Conservation (phyloP, 352 stramenopile species). For the Globisporangium mamillatum region DNA sequence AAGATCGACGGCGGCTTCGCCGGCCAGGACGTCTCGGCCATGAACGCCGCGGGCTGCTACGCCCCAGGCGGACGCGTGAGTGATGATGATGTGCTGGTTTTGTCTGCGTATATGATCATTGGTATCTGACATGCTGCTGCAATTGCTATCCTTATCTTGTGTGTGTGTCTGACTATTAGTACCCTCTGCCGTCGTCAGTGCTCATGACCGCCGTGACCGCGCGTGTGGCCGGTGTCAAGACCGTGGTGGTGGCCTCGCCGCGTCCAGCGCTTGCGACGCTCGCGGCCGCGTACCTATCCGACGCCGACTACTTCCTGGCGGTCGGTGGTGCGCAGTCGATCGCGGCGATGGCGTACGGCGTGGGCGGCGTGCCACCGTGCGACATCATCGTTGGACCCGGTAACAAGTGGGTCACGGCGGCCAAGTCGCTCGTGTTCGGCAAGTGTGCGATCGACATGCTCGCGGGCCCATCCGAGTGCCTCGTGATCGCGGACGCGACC, state of each 20-base stretch:
- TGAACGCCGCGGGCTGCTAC: constrained; percentile 93
- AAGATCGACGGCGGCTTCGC: constrained; percentile 94
- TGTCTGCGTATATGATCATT: neutral
- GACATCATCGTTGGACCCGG: constrained; percentile 99
- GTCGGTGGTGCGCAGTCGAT: constrained; percentile 89
- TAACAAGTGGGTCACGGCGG: constrained; percentile 99
- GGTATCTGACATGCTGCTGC: neutral
- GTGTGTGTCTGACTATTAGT: constrained; percentile 33
- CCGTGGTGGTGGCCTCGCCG: constrained; percentile 94
- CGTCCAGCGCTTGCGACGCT: constrained; percentile 91
- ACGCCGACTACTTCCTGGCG: constrained; percentile 87
- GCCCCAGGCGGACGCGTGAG: constrained; percentile 91
- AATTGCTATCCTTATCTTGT: neutral
- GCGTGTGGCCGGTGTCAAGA: constrained; percentile 91
- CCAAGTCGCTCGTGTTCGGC: constrained; percentile 96
- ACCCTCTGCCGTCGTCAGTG: constrained; percentile 96
- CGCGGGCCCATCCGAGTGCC: constrained; percentile 96
- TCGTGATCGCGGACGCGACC: constrained; percentile 96
- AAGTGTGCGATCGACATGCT: constrained; percentile 99
- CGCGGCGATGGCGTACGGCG: constrained; percentile 95
- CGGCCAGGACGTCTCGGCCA: constrained; percentile 89
- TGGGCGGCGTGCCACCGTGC: constrained; percentile 88
- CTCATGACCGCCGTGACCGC: constrained; percentile 98
- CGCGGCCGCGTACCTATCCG: constrained; percentile 92
- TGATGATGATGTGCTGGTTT: neutral